Evolutionary conservation across 2,329 filamentous ascomycete genomes (phyloP).

Genomic region (Zasmidium angulare): DNA sequence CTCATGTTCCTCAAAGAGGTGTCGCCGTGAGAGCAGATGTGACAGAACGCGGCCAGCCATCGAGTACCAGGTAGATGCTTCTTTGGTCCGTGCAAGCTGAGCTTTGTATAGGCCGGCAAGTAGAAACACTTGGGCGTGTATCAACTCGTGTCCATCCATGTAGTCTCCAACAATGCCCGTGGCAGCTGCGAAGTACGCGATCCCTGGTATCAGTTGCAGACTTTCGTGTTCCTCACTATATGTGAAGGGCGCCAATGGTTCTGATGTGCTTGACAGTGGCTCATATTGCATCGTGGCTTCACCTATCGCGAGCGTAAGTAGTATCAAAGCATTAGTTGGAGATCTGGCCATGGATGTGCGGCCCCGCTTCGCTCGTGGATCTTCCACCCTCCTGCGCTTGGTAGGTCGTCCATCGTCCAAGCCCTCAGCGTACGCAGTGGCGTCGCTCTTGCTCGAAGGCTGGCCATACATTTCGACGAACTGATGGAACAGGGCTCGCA

Average conservation of each 20-base stretch:
- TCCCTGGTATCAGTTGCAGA: conserved; percentile 58
- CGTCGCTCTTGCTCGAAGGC: background rate
- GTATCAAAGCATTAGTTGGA: conserved; percentile 71
- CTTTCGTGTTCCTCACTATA: background rate
- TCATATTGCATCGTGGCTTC: conserved; percentile 46
- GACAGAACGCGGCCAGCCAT: conserved; percentile 60
- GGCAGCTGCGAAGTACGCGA: conserved; percentile 82
- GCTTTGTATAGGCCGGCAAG: conserved; percentile 83
- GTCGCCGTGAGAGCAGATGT: conserved; percentile 50
- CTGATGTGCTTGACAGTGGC: background rate
- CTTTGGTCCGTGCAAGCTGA: conserved; percentile 77
- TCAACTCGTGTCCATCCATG: conserved; percentile 71
- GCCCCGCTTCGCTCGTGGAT: background rate
- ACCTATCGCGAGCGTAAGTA: conserved; percentile 79
- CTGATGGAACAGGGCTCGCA: background rate
- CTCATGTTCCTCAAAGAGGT: background rate
- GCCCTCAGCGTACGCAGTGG: background rate
- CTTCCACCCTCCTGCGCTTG: background rate
- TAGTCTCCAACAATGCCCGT: conserved; percentile 80
- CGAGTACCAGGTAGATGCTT: conserved; percentile 71
- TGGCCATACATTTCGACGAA: background rate
- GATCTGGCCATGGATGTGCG: background rate
- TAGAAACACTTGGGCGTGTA: conserved; percentile 78
- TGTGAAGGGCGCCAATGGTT: background rate
- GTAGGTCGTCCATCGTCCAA: background rate